phyloP scores from a whole-genome alignment of 75 land plant genomes.

The Pinus taeda region DNA sequence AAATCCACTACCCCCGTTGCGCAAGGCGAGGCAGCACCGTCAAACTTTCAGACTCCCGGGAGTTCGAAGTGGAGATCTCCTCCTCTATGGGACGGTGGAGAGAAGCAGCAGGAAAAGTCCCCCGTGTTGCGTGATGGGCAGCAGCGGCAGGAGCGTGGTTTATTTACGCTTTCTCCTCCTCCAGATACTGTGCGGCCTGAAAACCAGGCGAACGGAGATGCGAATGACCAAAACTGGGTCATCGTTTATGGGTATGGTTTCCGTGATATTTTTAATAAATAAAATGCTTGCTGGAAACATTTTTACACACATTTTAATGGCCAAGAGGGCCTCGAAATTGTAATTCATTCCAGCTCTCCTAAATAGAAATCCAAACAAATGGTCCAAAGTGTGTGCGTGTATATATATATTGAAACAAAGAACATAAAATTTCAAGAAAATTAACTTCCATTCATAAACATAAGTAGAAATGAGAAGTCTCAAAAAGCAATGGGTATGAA shows the following conservation, averaged over 20 bases:
- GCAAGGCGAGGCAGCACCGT: background rate
- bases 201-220: constrained; percentile 30
- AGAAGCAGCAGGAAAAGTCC: constrained; percentile 39
- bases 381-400: too few relatives aligned
- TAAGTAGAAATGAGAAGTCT: too few relatives aligned
- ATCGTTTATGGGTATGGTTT: constrained; percentile 80
- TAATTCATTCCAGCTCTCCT: too few relatives aligned
- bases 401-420: too few relatives aligned
- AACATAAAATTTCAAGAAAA: too few relatives aligned
- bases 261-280: background rate
- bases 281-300: too few relatives aligned
- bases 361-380: too few relatives aligned
- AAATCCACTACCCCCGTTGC: background rate
- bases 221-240: constrained; percentile 77
- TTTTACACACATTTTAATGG: too few relatives aligned
- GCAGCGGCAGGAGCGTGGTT: constrained; percentile 19
- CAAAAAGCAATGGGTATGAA: too few relatives aligned
- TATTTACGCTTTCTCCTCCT: constrained; percentile 69
- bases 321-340: background rate
- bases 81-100: background rate
- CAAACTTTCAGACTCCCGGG: constrained; percentile 28
- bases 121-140: constrained; percentile 60
- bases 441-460: too few relatives aligned
- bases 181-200: constrained; percentile 76
- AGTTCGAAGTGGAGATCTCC: constrained; percentile 8